A percentile compares a stretch with the other conserved stretches of the same genome.
phyloP scores from a whole-genome alignment of 257 asterid genomes.

The Nicotiana knightiana region DNA sequence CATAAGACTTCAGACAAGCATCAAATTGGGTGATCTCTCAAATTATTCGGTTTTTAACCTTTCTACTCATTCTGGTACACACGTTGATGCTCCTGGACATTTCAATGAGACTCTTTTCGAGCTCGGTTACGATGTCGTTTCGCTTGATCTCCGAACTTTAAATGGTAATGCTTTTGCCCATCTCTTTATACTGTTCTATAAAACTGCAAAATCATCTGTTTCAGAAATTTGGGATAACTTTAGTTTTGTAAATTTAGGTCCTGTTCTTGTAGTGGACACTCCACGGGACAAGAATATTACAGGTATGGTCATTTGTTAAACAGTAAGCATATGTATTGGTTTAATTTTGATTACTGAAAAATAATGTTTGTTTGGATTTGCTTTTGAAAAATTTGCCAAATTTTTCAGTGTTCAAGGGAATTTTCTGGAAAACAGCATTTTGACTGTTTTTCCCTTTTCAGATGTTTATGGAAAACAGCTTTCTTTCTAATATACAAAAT shows the following conservation, averaged over 20 bases:
- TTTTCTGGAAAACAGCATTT: too few species aligned
- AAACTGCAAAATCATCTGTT: too few species aligned
- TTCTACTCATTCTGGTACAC: constrained; percentile 12
- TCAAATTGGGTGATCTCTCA: neutral
- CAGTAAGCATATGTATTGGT: too few species aligned
- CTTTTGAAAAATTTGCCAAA: too few species aligned
- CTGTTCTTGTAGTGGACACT: constrained; percentile 14
- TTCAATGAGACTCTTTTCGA: constrained; percentile 8
- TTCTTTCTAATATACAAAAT: too few species aligned
- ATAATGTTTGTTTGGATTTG: too few species aligned
- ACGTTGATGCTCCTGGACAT: constrained; percentile 11
- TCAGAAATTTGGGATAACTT: too few species aligned
- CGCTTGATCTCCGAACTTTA: constrained; percentile 12
- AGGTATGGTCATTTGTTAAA: neutral
- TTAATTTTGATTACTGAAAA: too few species aligned
- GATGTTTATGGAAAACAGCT: too few species aligned
- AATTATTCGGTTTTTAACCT: neutral
- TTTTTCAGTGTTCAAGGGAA: too few species aligned
- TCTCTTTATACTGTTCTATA: too few species aligned
- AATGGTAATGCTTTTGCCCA: constrained; percentile 1
- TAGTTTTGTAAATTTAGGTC: constrained; percentile 5
- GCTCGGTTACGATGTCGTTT: neutral
- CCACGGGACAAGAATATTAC: constrained; percentile 16
- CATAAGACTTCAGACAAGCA: neutral
- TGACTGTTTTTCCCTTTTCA: too few species aligned